These are phyloP conservation scores for Achaetomium macrosporum DNA, from an alignment of 2,329 filamentous ascomycete species.

Conservation along the genomic window DNA sequence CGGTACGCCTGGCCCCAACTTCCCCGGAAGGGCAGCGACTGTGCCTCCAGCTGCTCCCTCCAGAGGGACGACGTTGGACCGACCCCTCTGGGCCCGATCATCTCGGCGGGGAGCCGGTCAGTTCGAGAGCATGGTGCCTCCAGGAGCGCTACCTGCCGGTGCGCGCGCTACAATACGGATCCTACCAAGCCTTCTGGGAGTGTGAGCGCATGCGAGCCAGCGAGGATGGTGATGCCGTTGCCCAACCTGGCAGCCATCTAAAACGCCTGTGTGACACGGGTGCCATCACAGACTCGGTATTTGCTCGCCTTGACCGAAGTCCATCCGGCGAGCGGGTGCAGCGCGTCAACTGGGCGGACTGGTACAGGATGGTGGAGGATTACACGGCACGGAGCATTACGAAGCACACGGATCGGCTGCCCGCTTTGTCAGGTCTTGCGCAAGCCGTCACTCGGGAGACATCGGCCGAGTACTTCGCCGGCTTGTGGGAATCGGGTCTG, in stretches of 20 bases:
- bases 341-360: slow-evolving; percentile 13
- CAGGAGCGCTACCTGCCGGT: slow-evolving; percentile 21
- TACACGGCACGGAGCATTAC: slow-evolving; percentile 25
- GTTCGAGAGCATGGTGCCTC: slow-evolving; percentile 21
- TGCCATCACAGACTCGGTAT: slow-evolving; percentile 8
- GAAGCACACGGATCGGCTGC: slow-evolving; percentile 24
- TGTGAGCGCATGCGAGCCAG: slow-evolving; percentile 17
- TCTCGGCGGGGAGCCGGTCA: slow-evolving; percentile 15
- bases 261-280: slow-evolving; percentile 12
- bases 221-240: slow-evolving; percentile 19
- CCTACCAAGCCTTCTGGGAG: slow-evolving; percentile 22
- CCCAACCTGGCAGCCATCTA: slow-evolving; percentile 3
- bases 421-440: slow-evolving; percentile 27
- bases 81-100: background rate
- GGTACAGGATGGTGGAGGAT: slow-evolving; percentile 22
- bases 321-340: background rate
- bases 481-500: slow-evolving; percentile 23
- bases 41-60: slow-evolving; percentile 8
- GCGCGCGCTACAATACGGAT: slow-evolving; percentile 19
- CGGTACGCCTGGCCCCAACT: background rate
- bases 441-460: slow-evolving; percentile 11
- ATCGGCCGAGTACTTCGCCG: slow-evolving; percentile 21
- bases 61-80: slow-evolving; percentile 2
- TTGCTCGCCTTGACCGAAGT: slow-evolving; percentile 6
- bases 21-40: background rate